Percentiles rank a stretch among this genome's conserved stretches.
Evolutionary conservation across 208 protist species (phyloP).

Genomic region (Leishmania braziliensis): DNA sequence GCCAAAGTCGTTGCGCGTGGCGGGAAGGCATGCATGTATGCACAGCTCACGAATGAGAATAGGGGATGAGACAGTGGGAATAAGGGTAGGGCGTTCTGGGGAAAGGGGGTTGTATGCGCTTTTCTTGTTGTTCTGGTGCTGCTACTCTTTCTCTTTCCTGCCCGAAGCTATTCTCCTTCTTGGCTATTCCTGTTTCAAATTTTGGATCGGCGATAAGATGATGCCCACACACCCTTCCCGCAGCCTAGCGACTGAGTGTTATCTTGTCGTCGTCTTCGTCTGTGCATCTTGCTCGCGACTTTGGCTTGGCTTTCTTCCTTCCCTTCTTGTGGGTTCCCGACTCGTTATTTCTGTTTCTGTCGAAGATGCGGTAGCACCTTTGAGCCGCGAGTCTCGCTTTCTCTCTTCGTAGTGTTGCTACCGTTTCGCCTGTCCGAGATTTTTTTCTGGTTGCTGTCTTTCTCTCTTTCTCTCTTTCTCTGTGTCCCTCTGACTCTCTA

Average conservation of each 20-base stretch:
- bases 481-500: background rate
- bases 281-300: background rate
- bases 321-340: background rate
- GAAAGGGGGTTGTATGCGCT: background rate
- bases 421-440: too few relatives aligned
- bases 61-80: background rate
- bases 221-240: background rate
- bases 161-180: background rate
- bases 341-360: background rate
- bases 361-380: background rate
- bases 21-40: background rate
- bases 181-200: background rate
- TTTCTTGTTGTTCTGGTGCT: background rate
- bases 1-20: background rate
- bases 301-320: background rate
- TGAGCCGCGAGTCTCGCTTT: background rate
- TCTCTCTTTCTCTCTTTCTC: background rate
- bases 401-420: background rate
- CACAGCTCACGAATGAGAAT: background rate
- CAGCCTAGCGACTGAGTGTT: background rate
- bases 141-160: background rate
- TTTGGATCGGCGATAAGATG: background rate
- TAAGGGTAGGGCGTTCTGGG: background rate
- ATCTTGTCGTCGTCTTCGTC: background rate
- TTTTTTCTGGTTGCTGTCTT: background rate